Evolutionary conservation across 1,284 basidiomycete genomes (phyloP), one percentile per base, ranked within the genome.

Genomic region (Moniliophthora roreri): DNA sequence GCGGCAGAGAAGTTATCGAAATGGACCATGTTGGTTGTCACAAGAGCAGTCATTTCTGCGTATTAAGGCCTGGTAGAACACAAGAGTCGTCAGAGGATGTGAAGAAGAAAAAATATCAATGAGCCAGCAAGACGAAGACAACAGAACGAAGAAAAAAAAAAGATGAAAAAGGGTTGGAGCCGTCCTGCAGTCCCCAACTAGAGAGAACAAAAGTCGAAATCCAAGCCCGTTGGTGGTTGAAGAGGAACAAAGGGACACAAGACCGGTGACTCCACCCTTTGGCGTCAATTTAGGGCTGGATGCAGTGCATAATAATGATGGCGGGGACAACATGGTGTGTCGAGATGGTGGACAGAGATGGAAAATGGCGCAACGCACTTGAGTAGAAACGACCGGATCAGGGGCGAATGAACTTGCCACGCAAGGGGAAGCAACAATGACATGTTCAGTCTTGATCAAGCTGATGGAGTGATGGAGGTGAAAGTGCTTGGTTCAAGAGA

Each of bases 181-280:
- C 44, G 44, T 46, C 44, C 44, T 23, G 44, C 44, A 46, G 44
- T 28, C 24, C 21, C 44, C 44, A 46, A 46, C n/a, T n/a, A n/a
- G n/a, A 46, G 15, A 46, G 44, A 46, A 46, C 44, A 16, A 46
- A 46, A 15, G 11, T 46, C 13, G 28, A n/a, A 28, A 28, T 46
- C 11, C 44, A 46, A 28, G 16, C 44, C 26, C 44, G 24, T 23
- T 46, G 24, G 24, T 46, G 26, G 21, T 18, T 15, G 44, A 46
- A 46, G 28, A 28, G 13, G 28, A 46, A 26, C 44, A n/a, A 16
- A 46, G 44, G 26, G 44, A n/a, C 6, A 32, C n/a, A 11, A 11
- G 11, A 32, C 28, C 28, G 11, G 11, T 11, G 11, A 11, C 11
- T 6, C 28, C 11, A 11, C 6, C 7, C 28, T 6, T 11, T 32